Evolutionary conservation across 192 early-diverging fungal genomes (phyloP).

Genomic region (Oehlia diaphana): DNA sequence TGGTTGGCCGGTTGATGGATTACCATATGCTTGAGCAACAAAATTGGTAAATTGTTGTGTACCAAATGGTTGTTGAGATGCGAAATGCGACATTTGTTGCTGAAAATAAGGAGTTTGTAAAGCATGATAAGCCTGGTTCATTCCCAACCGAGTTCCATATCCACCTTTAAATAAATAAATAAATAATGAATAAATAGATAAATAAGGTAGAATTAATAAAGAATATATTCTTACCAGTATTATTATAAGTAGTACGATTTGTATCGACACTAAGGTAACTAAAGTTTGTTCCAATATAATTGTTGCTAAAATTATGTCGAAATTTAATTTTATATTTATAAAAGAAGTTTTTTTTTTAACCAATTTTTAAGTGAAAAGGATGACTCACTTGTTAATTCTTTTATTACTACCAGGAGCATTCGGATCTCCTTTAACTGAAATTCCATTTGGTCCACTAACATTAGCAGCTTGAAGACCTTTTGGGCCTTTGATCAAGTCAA

Average conservation of each 20-base stretch:
- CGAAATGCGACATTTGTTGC: neutral
- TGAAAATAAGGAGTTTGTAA: neutral
- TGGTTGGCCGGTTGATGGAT: neutral
- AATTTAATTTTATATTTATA: neutral
- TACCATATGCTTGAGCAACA: neutral
- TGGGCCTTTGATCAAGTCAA: slow-evolving; percentile 65
- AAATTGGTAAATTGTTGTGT: neutral
- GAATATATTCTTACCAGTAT: neutral
- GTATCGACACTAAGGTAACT: neutral
- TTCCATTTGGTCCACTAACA: slow-evolving; percentile 74
- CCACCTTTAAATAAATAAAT: neutral
- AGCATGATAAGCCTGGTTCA: neutral
- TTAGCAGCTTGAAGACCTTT: slow-evolving; percentile 85
- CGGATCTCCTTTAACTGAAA: slow-evolving; percentile 76
- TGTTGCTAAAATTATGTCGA: neutral
- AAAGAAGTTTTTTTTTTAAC: neutral
- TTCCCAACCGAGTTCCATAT: neutral
- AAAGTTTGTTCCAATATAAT: neutral
- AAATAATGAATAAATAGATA: no score
- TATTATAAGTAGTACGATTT: neutral
- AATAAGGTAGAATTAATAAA: no score
- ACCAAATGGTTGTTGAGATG: neutral
- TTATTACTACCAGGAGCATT: slow-evolving; percentile 31
- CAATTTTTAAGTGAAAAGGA: neutral
- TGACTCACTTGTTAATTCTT: neutral